Evolutionary conservation across 2,329 filamentous ascomycete species (phyloP).

Genomic region (Claviceps lovelessii): DNA sequence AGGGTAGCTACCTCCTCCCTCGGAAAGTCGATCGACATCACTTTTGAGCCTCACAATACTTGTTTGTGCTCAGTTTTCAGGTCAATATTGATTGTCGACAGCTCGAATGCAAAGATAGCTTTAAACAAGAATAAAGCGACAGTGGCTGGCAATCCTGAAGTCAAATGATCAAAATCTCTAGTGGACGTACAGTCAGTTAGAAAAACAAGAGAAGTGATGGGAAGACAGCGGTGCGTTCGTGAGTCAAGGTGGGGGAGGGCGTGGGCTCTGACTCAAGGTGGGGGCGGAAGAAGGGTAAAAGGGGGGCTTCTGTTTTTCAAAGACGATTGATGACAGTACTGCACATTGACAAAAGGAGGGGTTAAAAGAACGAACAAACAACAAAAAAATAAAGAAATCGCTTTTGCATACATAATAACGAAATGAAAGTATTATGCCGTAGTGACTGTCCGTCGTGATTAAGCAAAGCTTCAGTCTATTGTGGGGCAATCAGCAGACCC

Average conservation of each 20-base stretch:
- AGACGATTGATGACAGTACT: background rate
- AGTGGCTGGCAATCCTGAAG: background rate
- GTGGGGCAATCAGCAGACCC: background rate
- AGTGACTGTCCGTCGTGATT: background rate
- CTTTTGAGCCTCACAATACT: background rate
- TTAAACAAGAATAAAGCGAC: background rate
- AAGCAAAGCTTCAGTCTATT: background rate
- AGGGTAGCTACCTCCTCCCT: constrained; percentile 80
- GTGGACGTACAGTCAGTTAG: background rate
- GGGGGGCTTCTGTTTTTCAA: background rate
- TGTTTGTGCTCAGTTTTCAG: background rate
- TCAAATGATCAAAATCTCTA: background rate
- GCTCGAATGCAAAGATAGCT: background rate
- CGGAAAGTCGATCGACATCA: constrained; percentile 82
- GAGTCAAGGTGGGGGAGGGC: background rate
- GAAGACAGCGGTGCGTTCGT: background rate
- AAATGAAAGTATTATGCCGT: background rate
- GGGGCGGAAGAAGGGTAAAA: background rate
- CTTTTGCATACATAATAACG: too few species aligned
- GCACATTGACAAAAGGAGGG: background rate
- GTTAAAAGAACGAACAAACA: too few species aligned
- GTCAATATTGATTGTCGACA: background rate
- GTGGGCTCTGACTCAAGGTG: background rate
- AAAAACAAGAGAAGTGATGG: background rate
- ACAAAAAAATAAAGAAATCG: background rate